These are phyloP conservation scores for Rhododendron williamsianum DNA, from an alignment of 148 eudicot genomes.

Conservation along the genomic window DNA sequence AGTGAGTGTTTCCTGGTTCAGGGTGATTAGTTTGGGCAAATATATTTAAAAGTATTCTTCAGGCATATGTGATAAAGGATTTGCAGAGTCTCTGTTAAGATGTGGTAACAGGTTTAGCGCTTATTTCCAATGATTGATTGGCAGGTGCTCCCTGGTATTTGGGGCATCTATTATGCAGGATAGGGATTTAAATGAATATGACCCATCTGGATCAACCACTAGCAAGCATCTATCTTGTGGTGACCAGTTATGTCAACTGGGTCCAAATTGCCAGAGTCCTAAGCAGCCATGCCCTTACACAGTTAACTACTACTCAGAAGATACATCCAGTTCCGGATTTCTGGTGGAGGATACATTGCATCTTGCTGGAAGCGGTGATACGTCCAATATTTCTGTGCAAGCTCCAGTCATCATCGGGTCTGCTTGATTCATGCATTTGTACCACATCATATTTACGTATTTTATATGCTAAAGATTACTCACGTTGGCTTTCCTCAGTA, in stretches of 20 bases:
- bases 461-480: neutral
- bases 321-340: conserved; percentile 81
- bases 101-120: conserved; percentile 62
- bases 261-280: conserved; percentile 53
- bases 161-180: conserved; percentile 99
- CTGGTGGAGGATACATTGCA: conserved; percentile 82
- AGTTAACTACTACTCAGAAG: conserved; percentile 46
- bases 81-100: neutral
- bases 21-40: neutral
- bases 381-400: conserved; percentile 43
- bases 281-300: conserved; percentile 68
- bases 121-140: conserved; percentile 97
- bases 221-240: conserved; percentile 67
- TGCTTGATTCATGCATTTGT: conserved; percentile 11
- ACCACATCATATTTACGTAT: neutral
- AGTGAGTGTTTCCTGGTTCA: neutral
- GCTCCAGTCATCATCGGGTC: conserved; percentile 78
- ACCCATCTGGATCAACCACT: conserved; percentile 63
- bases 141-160: conserved; percentile 98
- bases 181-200: conserved; percentile 76
- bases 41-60: neutral
- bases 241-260: conserved; percentile 62
- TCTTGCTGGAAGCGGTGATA: conserved; percentile 46
- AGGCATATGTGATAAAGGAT: conserved; percentile 4
- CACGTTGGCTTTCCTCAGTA: neutral